Evolutionary conservation across 768 basidiomycete genomes (phyloP).

Genomic region (Lactifluus pinguis): DNA sequence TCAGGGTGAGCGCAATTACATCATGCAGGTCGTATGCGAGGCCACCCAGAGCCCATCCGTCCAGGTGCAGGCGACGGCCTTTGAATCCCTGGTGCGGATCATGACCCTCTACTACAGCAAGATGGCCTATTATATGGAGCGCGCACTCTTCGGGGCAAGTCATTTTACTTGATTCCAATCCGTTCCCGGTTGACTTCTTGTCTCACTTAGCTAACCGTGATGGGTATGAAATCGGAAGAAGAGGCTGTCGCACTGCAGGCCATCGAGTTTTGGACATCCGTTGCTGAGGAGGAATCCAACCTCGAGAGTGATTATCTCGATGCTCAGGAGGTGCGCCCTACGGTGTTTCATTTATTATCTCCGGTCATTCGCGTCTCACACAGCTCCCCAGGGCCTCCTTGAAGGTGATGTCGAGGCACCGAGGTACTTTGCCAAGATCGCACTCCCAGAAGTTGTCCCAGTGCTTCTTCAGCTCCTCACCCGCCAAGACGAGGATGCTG

Average conservation of each 20-base stretch:
- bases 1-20: slow-evolving; percentile 98
- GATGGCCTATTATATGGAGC: slow-evolving; percentile 99
- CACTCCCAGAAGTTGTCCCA: slow-evolving; percentile 89
- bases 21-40: slow-evolving; percentile 99
- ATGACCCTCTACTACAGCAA: slow-evolving; percentile 99
- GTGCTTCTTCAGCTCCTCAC: slow-evolving; percentile 84
- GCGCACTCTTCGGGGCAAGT: slow-evolving; percentile 91
- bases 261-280: slow-evolving; percentile 99
- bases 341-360: neutral
- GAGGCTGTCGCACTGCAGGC: slow-evolving; percentile 92
- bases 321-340: slow-evolving; percentile 66
- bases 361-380: slow-evolving; percentile 8
- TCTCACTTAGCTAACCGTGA: slow-evolving; percentile 69
- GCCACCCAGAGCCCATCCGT: slow-evolving; percentile 82
- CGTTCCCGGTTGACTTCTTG: slow-evolving; percentile 1
- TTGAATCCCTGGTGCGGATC: slow-evolving; percentile 90
- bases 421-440: slow-evolving; percentile 88
- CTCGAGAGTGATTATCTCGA: slow-evolving; percentile 57
- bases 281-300: slow-evolving; percentile 95
- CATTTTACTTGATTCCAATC: neutral
- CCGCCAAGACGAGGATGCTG: slow-evolving; percentile 92
- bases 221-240: slow-evolving; percentile 93
- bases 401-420: slow-evolving; percentile 82
- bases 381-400: slow-evolving; percentile 58
- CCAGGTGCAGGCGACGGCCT: slow-evolving; percentile 88